Base-by-base conservation (phyloP, 306 rosid species). In the Cucurbita argyrosperma region DNA sequence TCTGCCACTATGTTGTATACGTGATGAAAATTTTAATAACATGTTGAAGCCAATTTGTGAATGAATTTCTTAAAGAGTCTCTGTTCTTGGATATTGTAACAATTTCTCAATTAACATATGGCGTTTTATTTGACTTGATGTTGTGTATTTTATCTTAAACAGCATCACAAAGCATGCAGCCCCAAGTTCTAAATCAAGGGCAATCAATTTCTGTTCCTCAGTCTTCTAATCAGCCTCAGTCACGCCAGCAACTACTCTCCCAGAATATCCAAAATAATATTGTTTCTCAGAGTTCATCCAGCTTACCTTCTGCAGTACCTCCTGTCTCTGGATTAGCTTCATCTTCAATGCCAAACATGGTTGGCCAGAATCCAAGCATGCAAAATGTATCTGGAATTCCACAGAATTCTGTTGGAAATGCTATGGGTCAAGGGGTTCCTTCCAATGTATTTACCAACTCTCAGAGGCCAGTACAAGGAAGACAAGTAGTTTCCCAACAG, bases 381-480 rank as follows among this genome's bases (percentile, higher is more conserved):
- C 97, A 87, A 78, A 85, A 79, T 76, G 82, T 88, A 54, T 58
- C 93, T 63, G 89, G 85, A 47, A 74, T 61, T 77, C 67, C 88
- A 23, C 96, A 87, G 77, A 89, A 76, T 76, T 66, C 97, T 9
- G 78, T 76, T 60, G 96, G 90, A 58, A 87, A 80, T 76, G 55
- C 87, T 57, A 84, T 86, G 81, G 90, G 88, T 64, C 97, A 86
- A 75, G 85, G 87, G 78, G 82, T 84, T 71, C 83, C 88, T 76
- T 79, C 88, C 57, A 87, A 83, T 80, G 83, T 90, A 84, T 89
- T 82, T 83, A 16, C 88, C 47, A 89, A 82, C 76, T 76, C 96
- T 71, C 96, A 86, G 81, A 87, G 95, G 80, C 92, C 81, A 89
- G 75, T 88, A 80, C 82, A 72, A 51, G 96, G 91, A 81, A 85